Evolutionary conservation across 2,329 filamentous ascomycete species (phyloP), one percentile per base, ranked within the genome.

Genomic region (Sarocladium kiliense): DNA sequence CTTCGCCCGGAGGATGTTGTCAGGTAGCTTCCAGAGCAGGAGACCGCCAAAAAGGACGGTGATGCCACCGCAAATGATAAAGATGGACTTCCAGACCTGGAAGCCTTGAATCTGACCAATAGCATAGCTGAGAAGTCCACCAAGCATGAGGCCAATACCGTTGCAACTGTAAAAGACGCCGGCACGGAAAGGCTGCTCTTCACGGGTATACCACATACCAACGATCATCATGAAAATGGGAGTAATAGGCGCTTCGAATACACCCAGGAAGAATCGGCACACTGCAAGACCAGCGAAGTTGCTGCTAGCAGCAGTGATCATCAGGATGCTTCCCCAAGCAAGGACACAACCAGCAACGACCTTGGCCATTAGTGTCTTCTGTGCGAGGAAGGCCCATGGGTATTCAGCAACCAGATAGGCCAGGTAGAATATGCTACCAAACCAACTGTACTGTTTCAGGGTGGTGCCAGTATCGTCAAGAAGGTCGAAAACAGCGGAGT

Each of bases 361-460:
- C 57, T 69, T 69, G 19, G 62, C 68, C 66, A 71, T 70, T 2
- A 58, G 62, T 1, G 66, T 68, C 54, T 67, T 65, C 53, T 72
- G 70, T 0, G 66, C 68, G 0, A 72, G 60, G 51, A 63, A 68
- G 25, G 64, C 57, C 65, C 66, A 70, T 0, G 70, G 70, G 19
- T 71, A 72, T 39, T 77, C 74, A 1, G 72, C 74, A 0, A 69
- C 61, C 2, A 78, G 63, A 45, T 73, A 74, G 9, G 67, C 78
- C n/a, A 82, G 70, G 57, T 81, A 82, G 62, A 82, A 82, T 3
- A 82, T 76, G 21, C 72, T 77, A 1, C 77, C 75, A n/a, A 81
- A 71, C 77, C 79, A 81, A 47, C 72, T 73, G 58, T 82, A 84
- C 53, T 81, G 66, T 1, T 68, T 67, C 14, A 68, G 63, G 1